phyloP scores from a whole-genome alignment of 345 rosid species.

The Ceriops tagal region DNA sequence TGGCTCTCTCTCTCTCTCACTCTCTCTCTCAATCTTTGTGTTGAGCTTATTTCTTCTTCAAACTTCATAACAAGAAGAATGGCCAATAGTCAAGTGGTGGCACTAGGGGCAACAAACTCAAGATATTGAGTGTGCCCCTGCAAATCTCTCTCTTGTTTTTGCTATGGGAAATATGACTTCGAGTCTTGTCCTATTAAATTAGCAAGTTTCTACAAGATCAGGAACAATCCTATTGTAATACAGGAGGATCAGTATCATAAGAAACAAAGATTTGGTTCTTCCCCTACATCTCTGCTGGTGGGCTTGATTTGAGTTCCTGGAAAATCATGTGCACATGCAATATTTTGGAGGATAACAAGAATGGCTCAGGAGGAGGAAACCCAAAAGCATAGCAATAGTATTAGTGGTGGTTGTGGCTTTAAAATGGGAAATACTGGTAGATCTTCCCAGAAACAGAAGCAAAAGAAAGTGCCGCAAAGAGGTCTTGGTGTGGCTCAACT shows the following conservation, averaged over 20 bases:
- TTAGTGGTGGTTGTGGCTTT: constrained; percentile 22
- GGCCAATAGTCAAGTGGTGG: not conserved
- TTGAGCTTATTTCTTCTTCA: not conserved
- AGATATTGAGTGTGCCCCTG: not conserved
- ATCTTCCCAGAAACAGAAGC: constrained; percentile 42
- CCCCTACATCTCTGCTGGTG: constrained; percentile 4
- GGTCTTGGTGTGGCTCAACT: constrained; percentile 71
- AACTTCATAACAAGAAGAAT: not conserved
- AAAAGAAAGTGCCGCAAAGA: constrained; percentile 55
- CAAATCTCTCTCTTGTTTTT: not conserved
- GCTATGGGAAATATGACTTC: not conserved
- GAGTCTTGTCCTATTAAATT: not conserved
- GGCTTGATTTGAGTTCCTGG: constrained; percentile 3
- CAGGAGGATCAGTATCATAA: too few relatives aligned
- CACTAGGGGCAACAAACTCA: not conserved
- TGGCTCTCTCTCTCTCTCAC: not conserved
- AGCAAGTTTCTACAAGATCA: not conserved
- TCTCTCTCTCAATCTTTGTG: constrained; percentile 1
- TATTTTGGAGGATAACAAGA: constrained; percentile 24
- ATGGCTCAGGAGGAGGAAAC: constrained; percentile 47
- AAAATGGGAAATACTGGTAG: constrained; percentile 17
- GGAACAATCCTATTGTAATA: not conserved
- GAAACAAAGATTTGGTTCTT: constrained; percentile 18
- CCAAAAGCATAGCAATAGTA: constrained; percentile 29
- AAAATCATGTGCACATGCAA: not conserved